Evolutionary conservation across 2,329 filamentous ascomycete genomes (phyloP).

Genomic region (Ustilaginoidea virens): DNA sequence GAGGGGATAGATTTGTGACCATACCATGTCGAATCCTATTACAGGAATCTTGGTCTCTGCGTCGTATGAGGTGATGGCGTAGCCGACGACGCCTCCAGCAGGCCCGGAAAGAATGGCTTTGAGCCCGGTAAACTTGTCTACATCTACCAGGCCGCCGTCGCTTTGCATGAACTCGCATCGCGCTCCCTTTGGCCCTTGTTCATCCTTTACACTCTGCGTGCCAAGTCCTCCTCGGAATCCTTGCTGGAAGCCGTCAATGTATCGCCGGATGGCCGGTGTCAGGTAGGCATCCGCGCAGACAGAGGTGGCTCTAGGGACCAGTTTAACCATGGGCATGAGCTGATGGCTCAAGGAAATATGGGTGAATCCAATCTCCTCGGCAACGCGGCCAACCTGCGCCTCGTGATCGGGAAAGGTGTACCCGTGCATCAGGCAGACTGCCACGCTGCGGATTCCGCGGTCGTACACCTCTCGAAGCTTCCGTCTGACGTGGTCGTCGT

Average conservation of each 20-base stretch:
- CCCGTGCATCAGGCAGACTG: constrained; percentile 57
- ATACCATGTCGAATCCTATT: constrained; percentile 55
- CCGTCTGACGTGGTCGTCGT: constrained; percentile 33
- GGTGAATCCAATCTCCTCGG: constrained; percentile 27
- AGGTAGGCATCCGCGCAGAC: constrained; percentile 28
- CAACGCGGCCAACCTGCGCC: constrained; percentile 18
- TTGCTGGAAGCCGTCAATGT: constrained; percentile 18
- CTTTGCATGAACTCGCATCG: constrained; percentile 63
- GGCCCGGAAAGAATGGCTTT: constrained; percentile 58
- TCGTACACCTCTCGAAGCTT: constrained; percentile 46
- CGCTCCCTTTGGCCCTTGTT: constrained; percentile 30
- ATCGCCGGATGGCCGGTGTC: constrained; percentile 21
- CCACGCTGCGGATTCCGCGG: constrained; percentile 35
- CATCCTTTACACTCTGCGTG: constrained; percentile 49
- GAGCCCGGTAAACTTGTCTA: constrained; percentile 50
- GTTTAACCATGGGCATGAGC: constrained; percentile 26
- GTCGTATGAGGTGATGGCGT: constrained; percentile 59
- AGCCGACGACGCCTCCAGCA: constrained; percentile 65
- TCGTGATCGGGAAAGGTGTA: constrained; percentile 48
- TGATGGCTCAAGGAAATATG: constrained; percentile 21
- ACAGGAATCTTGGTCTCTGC: constrained; percentile 49
- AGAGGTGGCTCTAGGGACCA: constrained; percentile 27
- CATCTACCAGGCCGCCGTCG: constrained; percentile 33
- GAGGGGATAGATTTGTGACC: too few relatives aligned
- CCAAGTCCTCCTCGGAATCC: constrained; percentile 21